Conservation (phyloP, 139 green algal species). For the Chlamydomonas urium region DNA sequence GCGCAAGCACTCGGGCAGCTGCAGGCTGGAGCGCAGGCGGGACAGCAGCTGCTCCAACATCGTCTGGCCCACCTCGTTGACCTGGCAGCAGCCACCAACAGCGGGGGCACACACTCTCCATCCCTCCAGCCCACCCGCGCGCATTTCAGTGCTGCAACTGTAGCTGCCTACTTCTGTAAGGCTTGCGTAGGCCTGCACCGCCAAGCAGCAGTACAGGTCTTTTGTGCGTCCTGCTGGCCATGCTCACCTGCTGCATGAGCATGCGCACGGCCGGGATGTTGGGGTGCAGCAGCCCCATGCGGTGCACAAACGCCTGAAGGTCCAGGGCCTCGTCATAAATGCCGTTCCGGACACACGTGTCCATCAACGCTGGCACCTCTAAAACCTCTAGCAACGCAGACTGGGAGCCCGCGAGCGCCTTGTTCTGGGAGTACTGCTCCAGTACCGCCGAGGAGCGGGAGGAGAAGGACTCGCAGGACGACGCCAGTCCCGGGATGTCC, state of each 20-base stretch:
- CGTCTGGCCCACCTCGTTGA: conserved; percentile 38
- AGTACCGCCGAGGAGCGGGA: conserved; percentile 39
- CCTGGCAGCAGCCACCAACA: too few species aligned
- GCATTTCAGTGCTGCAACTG: too few species aligned
- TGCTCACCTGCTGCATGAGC: conserved; percentile 64
- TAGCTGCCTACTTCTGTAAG: too few species aligned
- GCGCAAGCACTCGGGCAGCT: conserved; percentile 90
- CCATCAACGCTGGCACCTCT: conserved; percentile 93
- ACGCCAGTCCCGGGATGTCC: conserved; percentile 60
- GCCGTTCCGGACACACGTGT: conserved; percentile 89
- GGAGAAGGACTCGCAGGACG: conserved; percentile 57
- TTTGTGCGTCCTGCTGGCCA: too few species aligned
- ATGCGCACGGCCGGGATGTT: conserved; percentile 66
- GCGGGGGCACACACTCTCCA: too few species aligned
- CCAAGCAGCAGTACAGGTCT: too few species aligned
- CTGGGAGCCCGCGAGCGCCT: conserved; percentile 70
- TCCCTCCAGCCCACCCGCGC: too few species aligned
- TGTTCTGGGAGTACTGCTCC: conserved; percentile 53
- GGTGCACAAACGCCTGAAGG: conserved; percentile 64
- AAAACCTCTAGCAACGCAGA: conserved; percentile 83
- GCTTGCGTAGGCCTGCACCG: too few species aligned
- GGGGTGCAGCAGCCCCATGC: conserved; percentile 66
- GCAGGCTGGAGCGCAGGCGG: conserved; percentile 67
- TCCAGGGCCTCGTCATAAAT: conserved; percentile 98
- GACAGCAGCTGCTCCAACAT: conserved; percentile 86